Base-by-base conservation (phyloP, 1,284 basidiomycete species). In the Sphagnurus paluster region DNA sequence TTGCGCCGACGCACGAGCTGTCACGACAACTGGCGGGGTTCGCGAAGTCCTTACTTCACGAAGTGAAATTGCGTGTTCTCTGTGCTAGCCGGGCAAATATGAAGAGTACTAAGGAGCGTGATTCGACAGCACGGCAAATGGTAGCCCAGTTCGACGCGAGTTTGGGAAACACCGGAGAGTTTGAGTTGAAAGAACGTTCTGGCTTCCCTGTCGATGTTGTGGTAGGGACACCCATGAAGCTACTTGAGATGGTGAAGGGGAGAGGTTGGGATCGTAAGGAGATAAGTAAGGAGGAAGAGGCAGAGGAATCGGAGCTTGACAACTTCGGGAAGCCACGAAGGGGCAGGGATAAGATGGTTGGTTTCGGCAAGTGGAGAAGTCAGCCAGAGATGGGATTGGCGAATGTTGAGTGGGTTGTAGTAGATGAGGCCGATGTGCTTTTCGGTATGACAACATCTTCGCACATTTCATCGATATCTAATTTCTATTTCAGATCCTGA, bases 361-460 rank as follows among this genome's bases (percentile, higher is more conserved):
- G 60, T 8, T 54, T 61, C 26, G 68, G 66, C 3, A 62, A 56
- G 24, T 67, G 63, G 64, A 60, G 54, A 42, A 71, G 70, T 6
- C 65, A 74, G 36, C 74, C 79, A 1, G 75, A 80, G 56, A 74
- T 87, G 62, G 72, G 79, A 1, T 65, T 90, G 17, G 73, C 72
- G 41, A 75, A 77, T 36, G 70, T 93, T 0, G 88, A 93, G 58
- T 94, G 90, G 89, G 80, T 95, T 5, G 75, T 93, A 1, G 71
- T 94, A 2, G 92, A 95, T 54, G 92, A 96, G 61, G 90, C 93
- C 0, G 92, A 96, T 60, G 81, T 94, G 24, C 70, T 94, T n/a
- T 85, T 93, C 45, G 90, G 90, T 87, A 52, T 48, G 77, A 68
- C 10, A 3, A 26, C 7, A 11, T 8, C 19, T 28, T 32, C 14